phyloP scores from a whole-genome alignment of 176 grass and related monocot species.

The Stipa capillata region DNA sequence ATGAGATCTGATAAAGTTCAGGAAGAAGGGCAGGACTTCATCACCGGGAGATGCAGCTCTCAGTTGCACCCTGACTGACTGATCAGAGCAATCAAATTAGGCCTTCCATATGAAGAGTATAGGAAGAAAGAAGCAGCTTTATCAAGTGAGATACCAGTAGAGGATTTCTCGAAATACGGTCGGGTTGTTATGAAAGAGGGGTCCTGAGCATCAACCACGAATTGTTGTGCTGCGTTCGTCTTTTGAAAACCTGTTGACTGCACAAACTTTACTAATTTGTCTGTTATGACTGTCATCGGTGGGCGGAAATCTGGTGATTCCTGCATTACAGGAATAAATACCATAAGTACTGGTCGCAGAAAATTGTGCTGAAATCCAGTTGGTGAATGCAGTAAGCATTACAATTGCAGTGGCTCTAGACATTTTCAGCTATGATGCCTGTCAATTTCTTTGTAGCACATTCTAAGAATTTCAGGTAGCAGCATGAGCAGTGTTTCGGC shows the following conservation, averaged over 20 bases:
- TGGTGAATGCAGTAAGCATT: background rate
- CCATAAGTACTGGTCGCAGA: background rate
- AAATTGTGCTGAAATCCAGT: slow-evolving; percentile 2
- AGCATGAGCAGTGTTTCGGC: background rate
- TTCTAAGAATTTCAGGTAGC: background rate
- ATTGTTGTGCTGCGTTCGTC: slow-evolving; percentile 2
- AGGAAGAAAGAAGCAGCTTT: background rate
- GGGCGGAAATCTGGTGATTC: slow-evolving; percentile 54
- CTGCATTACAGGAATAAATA: slow-evolving; percentile 36
- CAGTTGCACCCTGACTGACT: slow-evolving; percentile 30
- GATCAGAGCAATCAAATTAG: slow-evolving; percentile 16
- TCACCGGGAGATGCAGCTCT: slow-evolving; percentile 25
- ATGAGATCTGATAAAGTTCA: background rate
- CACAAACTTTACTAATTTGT: slow-evolving; percentile 63
- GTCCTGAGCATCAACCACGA: slow-evolving; percentile 40
- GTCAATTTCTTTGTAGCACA: background rate
- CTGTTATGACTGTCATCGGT: slow-evolving; percentile 58
- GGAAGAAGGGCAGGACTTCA: background rate
- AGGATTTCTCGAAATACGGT: slow-evolving; percentile 58
- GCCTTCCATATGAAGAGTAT: background rate
- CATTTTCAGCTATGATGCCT: background rate
- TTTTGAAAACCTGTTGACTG: slow-evolving; percentile 41
- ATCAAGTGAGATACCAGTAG: slow-evolving; percentile 33
- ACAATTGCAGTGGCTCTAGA: too few species aligned
- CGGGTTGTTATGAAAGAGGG: slow-evolving; percentile 53